Conservation (phyloP, 306 rosid genomes). For the Vicia sativa region DNA sequence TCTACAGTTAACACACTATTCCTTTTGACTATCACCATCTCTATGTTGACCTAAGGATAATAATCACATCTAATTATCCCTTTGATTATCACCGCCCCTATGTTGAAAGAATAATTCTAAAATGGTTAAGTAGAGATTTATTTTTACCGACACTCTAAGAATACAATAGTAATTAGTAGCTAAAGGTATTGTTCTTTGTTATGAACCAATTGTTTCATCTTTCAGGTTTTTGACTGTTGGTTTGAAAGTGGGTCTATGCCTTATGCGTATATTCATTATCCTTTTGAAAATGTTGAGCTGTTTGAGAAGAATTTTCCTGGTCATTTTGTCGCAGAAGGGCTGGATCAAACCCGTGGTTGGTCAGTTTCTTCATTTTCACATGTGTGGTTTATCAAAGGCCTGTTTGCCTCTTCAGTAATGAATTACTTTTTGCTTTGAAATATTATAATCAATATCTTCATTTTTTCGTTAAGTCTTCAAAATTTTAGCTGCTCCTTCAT, state of each 20-base stretch:
- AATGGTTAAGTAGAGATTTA: slow-evolving; percentile 10
- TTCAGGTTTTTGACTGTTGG: slow-evolving; percentile 99
- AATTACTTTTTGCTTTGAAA: slow-evolving; percentile 18
- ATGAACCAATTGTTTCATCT: slow-evolving; percentile 29
- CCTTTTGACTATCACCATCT: too few species aligned
- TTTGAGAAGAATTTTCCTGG: slow-evolving; percentile 96
- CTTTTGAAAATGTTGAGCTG: slow-evolving; percentile 80
- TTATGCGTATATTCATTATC: slow-evolving; percentile 95
- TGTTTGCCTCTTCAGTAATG: slow-evolving; percentile 19
- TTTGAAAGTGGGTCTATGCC: slow-evolving; percentile 99
- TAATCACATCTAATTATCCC: not conserved
- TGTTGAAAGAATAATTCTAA: not conserved
- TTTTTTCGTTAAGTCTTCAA: not conserved
- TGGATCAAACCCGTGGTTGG: slow-evolving; percentile 99
- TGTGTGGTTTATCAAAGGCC: slow-evolving; percentile 25
- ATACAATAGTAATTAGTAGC: not conserved
- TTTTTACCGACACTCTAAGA: not conserved
- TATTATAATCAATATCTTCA: slow-evolving; percentile 5
- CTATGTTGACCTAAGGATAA: slow-evolving; percentile 9
- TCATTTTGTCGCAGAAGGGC: slow-evolving; percentile 96
- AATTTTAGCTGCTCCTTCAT: not conserved
- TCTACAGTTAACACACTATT: too few species aligned
- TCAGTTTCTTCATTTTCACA: slow-evolving; percentile 46
- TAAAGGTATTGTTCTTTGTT: slow-evolving; percentile 22
- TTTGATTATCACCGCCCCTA: not conserved